phyloP scores from a whole-genome alignment of 1,284 basidiomycete genomes.

The Rhodotorula sp. region DNA sequence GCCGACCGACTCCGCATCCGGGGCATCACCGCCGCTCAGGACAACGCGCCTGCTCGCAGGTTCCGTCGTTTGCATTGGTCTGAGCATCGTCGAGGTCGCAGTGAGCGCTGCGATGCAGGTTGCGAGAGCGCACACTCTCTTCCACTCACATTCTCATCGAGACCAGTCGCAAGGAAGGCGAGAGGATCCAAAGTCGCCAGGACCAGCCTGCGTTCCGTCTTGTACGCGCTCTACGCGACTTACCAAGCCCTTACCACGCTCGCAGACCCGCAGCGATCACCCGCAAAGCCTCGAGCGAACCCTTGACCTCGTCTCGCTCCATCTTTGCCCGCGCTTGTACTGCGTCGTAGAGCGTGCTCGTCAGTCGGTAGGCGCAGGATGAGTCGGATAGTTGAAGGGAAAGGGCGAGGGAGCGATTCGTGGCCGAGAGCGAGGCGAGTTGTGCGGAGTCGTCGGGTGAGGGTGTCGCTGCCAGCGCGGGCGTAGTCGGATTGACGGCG shows the following conservation, averaged over 20 bases:
- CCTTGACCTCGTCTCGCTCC: not conserved
- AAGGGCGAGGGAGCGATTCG: too few relatives aligned
- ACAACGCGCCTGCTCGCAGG: not conserved
- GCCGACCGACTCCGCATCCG: not conserved
- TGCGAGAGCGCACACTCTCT: not conserved
- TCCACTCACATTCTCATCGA: not conserved
- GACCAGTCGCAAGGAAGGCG: not conserved
- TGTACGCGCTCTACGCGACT: not conserved
- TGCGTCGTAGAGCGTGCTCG: not conserved
- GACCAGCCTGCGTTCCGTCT: not conserved
- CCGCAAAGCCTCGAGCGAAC: not conserved
- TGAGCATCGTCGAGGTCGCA: too few relatives aligned
- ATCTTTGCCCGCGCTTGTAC: not conserved
- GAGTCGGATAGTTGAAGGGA: too few relatives aligned
- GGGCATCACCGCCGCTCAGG: not conserved
- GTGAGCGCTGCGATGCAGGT: too few relatives aligned
- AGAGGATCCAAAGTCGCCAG: not conserved
- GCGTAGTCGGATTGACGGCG: not conserved
- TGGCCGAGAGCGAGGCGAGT: too few relatives aligned
- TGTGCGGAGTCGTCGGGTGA: not conserved
- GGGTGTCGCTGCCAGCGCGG: too few relatives aligned
- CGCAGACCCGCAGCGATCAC: not conserved
- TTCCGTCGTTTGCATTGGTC: too few relatives aligned
- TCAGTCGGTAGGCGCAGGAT: too few relatives aligned
- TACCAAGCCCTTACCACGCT: not conserved